Evolutionary conservation across 768 basidiomycete species (phyloP).

Genomic region (Thelephora ganbajun): DNA sequence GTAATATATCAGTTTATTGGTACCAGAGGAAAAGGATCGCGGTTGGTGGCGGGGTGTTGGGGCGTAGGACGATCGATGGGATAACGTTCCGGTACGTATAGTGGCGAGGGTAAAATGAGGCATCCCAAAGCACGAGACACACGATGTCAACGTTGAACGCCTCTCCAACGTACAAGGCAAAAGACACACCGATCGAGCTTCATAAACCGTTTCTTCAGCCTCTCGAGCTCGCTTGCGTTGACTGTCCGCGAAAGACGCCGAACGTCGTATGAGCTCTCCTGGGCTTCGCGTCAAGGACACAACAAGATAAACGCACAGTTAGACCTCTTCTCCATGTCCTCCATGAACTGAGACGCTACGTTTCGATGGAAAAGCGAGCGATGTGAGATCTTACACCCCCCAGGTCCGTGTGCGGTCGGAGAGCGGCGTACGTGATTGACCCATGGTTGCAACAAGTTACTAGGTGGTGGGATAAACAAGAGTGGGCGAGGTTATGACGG

Average conservation of each 20-base stretch:
- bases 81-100: neutral
- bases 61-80: neutral
- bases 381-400: slow-evolving; percentile 6
- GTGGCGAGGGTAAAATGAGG: neutral
- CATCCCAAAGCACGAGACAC: neutral
- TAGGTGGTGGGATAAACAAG: too few species aligned
- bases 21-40: neutral
- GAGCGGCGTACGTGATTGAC: slow-evolving; percentile 62
- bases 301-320: slow-evolving; percentile 59
- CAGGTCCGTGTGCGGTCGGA: neutral
- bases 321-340: slow-evolving; percentile 93
- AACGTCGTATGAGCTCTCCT: neutral
- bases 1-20: neutral
- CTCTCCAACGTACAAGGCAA: neutral
- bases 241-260: slow-evolving; percentile 33
- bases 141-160: neutral
- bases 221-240: slow-evolving; percentile 85
- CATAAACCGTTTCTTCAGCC: slow-evolving; percentile 98
- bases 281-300: neutral
- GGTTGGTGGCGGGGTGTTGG: neutral
- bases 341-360: slow-evolving; percentile 86
- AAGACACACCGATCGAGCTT: slow-evolving; percentile 79
- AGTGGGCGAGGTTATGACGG: too few species aligned
- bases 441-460: slow-evolving; percentile 32
- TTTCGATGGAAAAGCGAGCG: too few species aligned